Percentiles rank a stretch among this genome's conserved stretches.
phyloP scores from a whole-genome alignment of 768 basidiomycete genomes.

The Phallus indusiatus region DNA sequence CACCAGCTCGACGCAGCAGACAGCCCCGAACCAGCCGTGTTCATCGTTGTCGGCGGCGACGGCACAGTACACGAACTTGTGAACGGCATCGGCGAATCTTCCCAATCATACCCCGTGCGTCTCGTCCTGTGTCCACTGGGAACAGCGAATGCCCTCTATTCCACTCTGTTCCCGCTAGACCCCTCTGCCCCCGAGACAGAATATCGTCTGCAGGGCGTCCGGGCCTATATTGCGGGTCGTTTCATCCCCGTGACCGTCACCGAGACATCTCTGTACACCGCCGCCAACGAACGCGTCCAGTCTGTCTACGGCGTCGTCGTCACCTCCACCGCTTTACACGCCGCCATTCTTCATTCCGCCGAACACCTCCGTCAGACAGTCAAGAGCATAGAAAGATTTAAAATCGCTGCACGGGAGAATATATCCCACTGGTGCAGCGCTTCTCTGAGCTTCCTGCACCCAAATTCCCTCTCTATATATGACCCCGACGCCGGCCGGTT shows the following conservation, averaged over 20 bases:
- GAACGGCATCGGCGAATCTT: slow-evolving; percentile 27
- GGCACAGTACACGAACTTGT: slow-evolving; percentile 89
- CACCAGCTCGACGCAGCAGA: slow-evolving; percentile 4
- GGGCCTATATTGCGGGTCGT: slow-evolving; percentile 35
- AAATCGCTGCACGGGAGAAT: slow-evolving; percentile 74
- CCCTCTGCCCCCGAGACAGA: slow-evolving; percentile 18
- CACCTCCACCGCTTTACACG: slow-evolving; percentile 77
- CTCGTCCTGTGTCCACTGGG: slow-evolving; percentile 56
- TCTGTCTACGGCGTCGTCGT: slow-evolving; percentile 65
- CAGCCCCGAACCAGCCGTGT: slow-evolving; percentile 28
- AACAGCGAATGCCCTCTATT: slow-evolving; percentile 90
- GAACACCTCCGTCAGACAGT: slow-evolving; percentile 59
- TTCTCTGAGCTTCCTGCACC: slow-evolving; percentile 42
- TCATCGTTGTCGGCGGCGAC: slow-evolving; percentile 66
- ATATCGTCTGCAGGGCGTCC: slow-evolving; percentile 48
- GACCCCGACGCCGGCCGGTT: slow-evolving; percentile 43
- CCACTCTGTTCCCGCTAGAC: slow-evolving; percentile 57
- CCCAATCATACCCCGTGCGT: slow-evolving; percentile 24
- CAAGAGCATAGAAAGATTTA: slow-evolving; percentile 80
- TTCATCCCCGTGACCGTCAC: slow-evolving; percentile 44
- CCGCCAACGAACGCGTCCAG: slow-evolving; percentile 11
- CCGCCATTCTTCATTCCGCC: slow-evolving; percentile 74
- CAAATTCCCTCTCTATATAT: slow-evolving; percentile 40
- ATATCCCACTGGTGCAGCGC: slow-evolving; percentile 62
- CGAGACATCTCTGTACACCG: slow-evolving; percentile 28